These are phyloP conservation scores for Dorcoceras hygrometricum DNA, from an alignment of 257 asterid species.

Conservation along the genomic window DNA sequence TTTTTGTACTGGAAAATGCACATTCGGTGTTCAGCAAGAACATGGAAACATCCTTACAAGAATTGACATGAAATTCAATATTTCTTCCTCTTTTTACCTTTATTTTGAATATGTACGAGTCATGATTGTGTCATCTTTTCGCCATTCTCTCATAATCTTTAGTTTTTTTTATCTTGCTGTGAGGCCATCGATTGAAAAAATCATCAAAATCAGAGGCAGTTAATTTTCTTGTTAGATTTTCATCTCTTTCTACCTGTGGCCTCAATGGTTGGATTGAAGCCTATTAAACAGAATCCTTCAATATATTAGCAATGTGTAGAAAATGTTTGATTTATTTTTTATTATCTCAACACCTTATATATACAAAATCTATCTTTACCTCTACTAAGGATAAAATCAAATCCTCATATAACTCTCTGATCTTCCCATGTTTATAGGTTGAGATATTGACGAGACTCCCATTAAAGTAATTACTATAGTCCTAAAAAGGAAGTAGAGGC, in stretches of 20 bases:
- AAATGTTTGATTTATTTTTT: too few relatives aligned
- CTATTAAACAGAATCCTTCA: neutral
- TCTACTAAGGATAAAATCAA: neutral
- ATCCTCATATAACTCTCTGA: neutral
- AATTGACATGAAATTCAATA: neutral
- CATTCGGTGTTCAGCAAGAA: neutral
- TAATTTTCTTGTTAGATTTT: neutral
- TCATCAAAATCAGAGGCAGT: neutral
- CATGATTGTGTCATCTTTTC: neutral
- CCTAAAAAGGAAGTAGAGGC: neutral
- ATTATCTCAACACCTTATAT: neutral
- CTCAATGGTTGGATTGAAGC: neutral
- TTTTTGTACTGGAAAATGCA: slow-evolving; percentile 2
- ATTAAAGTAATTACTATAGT: too few relatives aligned
- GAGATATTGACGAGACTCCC: neutral
- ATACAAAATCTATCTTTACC: neutral
- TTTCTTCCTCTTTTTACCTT: neutral
- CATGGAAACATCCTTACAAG: slow-evolving; percentile 8
- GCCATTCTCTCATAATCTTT: neutral
- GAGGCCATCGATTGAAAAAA: neutral
- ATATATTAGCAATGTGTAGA: neutral
- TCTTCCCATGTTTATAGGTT: neutral
- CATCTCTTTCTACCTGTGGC: neutral
- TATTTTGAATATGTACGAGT: neutral
- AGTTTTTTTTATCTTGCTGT: neutral